phyloP scores from a whole-genome alignment of 2,329 filamentous ascomycete species.

The Penicillium sp. region DNA sequence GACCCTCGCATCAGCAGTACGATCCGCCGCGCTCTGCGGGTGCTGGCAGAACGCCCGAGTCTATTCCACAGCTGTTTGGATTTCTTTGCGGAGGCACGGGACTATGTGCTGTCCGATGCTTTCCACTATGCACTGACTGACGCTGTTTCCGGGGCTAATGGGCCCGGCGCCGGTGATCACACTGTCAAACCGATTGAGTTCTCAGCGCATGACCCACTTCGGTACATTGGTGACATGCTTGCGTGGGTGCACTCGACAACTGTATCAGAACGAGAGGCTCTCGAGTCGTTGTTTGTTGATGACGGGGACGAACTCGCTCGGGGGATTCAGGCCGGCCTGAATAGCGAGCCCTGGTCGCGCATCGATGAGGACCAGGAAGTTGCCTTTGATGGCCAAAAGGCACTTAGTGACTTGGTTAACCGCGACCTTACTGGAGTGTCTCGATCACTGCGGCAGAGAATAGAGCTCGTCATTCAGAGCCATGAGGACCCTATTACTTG shows the following conservation, averaged over 20 bases:
- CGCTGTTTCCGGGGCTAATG: constrained; percentile 45
- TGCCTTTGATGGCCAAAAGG: constrained; percentile 75
- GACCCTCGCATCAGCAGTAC: constrained; percentile 87
- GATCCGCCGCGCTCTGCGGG: constrained; percentile 78
- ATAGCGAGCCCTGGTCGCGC: constrained; percentile 80
- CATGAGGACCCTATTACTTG: constrained; percentile 86
- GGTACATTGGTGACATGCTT: constrained; percentile 95
- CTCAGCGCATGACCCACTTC: constrained; percentile 83
- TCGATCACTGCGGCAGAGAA: constrained; percentile 79
- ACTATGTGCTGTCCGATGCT: constrained; percentile 80
- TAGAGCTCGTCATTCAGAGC: constrained; percentile 88
- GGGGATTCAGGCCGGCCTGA: constrained; percentile 74
- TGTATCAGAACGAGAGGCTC: constrained; percentile 87
- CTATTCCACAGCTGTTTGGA: constrained; percentile 93
- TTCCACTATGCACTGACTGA: constrained; percentile 89
- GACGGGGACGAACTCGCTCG: constrained; percentile 86
- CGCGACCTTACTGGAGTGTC: constrained; percentile 79
- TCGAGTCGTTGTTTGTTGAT: constrained; percentile 87
- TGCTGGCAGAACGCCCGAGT: constrained; percentile 83
- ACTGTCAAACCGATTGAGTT: constrained; percentile 88
- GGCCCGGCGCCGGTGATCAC: constrained; percentile 55
- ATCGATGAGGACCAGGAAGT: constrained; percentile 58
- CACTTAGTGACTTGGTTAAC: constrained; percentile 82
- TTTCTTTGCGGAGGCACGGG: constrained; percentile 85
- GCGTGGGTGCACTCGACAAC: constrained; percentile 94